These are phyloP conservation scores for Diplodia corticola DNA, from an alignment of 2,329 filamentous ascomycete species.

Conservation along the genomic window DNA sequence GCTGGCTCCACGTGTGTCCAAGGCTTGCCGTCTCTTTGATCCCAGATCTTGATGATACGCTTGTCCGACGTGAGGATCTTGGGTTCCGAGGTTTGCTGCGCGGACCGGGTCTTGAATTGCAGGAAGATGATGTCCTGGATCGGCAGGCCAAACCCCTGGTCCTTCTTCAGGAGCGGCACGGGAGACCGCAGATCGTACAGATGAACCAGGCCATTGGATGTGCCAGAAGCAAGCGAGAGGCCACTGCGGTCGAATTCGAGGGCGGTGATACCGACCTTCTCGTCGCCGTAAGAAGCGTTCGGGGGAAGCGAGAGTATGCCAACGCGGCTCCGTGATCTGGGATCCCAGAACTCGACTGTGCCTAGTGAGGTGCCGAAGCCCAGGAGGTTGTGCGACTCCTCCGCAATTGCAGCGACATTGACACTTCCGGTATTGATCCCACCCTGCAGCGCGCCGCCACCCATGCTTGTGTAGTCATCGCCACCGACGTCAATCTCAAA, in stretches of 20 bases:
- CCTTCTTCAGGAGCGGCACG: conserved; percentile 81
- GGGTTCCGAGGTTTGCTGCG: conserved; percentile 65
- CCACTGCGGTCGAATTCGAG: conserved; percentile 84
- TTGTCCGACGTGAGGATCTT: conserved; percentile 93
- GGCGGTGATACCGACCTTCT: conserved; percentile 71
- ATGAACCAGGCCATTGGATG: conserved; percentile 83
- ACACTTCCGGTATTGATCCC: conserved; percentile 83
- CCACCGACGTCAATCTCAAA: conserved; percentile 89
- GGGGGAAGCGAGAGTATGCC: conserved; percentile 66
- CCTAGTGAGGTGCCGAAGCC: conserved; percentile 93
- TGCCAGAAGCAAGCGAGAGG: conserved; percentile 80
- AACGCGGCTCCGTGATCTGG: conserved; percentile 77
- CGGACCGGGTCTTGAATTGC: conserved; percentile 61
- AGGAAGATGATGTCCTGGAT: conserved; percentile 80
- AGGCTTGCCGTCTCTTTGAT: conserved; percentile 74
- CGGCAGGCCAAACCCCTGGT: conserved; percentile 92
- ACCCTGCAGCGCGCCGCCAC: conserved; percentile 78
- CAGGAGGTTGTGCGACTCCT: conserved; percentile 83
- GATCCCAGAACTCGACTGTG: conserved; percentile 97
- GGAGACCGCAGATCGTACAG: conserved; percentile 91
- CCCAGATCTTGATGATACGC: conserved; percentile 96
- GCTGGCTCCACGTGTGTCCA: conserved; percentile 96
- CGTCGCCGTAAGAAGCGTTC: conserved; percentile 36
- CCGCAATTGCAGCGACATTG: conserved; percentile 83
- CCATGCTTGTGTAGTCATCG: conserved; percentile 67